Conservation (phyloP, 202 grass and related monocot species). For the Panicum virgatum region DNA sequence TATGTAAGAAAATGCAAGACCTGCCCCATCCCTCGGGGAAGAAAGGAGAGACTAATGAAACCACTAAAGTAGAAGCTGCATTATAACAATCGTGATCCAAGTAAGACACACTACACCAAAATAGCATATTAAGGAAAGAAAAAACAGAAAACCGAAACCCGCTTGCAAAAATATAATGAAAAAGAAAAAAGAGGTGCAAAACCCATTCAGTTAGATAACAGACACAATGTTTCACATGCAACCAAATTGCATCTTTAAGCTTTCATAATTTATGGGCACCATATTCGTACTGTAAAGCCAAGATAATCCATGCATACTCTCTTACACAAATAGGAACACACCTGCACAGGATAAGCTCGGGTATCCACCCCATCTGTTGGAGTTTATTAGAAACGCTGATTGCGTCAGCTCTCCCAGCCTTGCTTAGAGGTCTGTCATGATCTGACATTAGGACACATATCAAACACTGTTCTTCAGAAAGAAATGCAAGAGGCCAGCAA, state of each 20-base stretch:
- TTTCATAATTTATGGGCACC: background rate
- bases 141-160: background rate
- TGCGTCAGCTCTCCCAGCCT: constrained; percentile 69
- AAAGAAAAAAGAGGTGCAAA: background rate
- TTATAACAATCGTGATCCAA: background rate
- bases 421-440: constrained; percentile 84
- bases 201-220: constrained; percentile 1
- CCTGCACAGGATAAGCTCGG: constrained; percentile 89
- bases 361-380: constrained; percentile 87
- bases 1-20: background rate
- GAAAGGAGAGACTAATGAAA: background rate
- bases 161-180: background rate
- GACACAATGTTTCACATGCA: background rate
- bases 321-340: constrained; percentile 24
- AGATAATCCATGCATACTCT: background rate
- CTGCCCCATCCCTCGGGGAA: background rate
- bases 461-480: background rate
- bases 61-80: background rate
- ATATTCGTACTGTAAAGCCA: background rate
- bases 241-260: background rate
- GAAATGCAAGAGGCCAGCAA: background rate
- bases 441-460: constrained; percentile 44
- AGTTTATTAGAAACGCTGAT: constrained; percentile 78
- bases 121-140: background rate
- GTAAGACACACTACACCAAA: background rate